phyloP scores from a whole-genome alignment of 2,329 filamentous ascomycete genomes.

The Exophiala sp. region DNA sequence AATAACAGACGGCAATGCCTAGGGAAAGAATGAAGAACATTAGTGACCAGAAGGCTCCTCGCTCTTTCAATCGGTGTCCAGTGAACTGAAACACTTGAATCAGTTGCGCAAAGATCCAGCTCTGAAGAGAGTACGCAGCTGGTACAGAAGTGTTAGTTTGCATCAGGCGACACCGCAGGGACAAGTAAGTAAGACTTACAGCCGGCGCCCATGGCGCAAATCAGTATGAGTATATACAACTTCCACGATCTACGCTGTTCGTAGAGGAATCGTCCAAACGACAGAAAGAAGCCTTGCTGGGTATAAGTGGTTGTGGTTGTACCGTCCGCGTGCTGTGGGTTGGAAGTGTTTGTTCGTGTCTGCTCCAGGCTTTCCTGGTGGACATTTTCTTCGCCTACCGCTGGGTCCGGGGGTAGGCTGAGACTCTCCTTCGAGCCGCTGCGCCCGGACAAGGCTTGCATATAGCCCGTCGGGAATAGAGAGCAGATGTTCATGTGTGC shows the following conservation, averaged over 20 bases:
- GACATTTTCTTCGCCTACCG: conserved; percentile 5
- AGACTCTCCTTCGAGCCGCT: conserved; percentile 31
- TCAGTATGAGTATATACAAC: conserved; percentile 30
- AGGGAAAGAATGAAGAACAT: conserved; percentile 54
- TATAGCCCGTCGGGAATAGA: conserved; percentile 57
- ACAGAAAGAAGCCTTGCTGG: conserved; percentile 26
- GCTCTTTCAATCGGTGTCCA: conserved; percentile 35
- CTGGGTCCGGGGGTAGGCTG: conserved; percentile 36
- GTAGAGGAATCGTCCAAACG: conserved; percentile 32
- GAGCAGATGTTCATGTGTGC: conserved; percentile 68
- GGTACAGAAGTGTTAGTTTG: conserved; percentile 20
- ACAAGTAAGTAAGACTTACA: too few relatives aligned
- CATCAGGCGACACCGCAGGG: too few relatives aligned
- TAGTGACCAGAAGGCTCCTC: conserved; percentile 48
- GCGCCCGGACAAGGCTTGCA: conserved; percentile 31
- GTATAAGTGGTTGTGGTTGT: conserved; percentile 12
- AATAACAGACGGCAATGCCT: conserved; percentile 42
- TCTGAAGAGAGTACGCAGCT: conserved; percentile 47
- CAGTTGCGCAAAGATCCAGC: conserved; percentile 45
- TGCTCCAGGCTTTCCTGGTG: conserved; percentile 11
- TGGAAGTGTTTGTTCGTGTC: conserved; percentile 9
- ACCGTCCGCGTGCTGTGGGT: conserved; percentile 3
- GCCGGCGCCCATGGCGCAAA: conserved; percentile 32
- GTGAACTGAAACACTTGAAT: conserved; percentile 45
- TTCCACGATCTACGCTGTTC: conserved; percentile 33